A percentile compares a stretch with the other conserved stretches of the same genome.
Conservation (phyloP, 116 monocot genomes). For the Trichopus zeylanicus region DNA sequence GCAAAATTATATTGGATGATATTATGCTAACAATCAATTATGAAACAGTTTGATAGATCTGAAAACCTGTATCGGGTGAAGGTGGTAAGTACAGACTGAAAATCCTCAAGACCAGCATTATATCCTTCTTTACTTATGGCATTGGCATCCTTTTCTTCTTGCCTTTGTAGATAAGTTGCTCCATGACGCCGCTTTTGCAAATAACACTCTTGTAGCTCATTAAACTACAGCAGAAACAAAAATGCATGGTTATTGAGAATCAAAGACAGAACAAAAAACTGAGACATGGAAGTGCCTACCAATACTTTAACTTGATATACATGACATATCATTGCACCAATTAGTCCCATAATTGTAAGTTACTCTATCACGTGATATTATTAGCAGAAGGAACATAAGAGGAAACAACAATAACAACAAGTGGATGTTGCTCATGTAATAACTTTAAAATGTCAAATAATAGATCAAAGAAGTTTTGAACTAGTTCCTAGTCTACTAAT, state of each 20-base stretch:
- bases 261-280: neutral
- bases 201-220: constrained; percentile 95
- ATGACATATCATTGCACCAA: no score
- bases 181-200: constrained; percentile 76
- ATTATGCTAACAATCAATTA: no score
- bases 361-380: neutral
- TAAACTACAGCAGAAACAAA: constrained; percentile 59
- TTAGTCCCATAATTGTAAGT: no score
- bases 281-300: neutral
- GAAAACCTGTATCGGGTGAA: constrained; percentile 93
- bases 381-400: neutral
- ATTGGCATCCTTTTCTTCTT: constrained; percentile 60
- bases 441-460: neutral
- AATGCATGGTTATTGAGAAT: neutral
- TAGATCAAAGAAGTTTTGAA: no score
- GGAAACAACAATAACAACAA: neutral
- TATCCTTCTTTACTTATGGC: constrained; percentile 68
- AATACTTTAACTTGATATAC: no score
- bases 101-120: constrained; percentile 82
- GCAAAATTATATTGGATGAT: no score
- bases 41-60: neutral
- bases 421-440: neutral
- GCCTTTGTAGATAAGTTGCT: constrained; percentile 26
- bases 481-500: no score
- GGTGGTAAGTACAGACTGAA: constrained; percentile 93